These are phyloP conservation scores for Blastomyces parvus DNA, from an alignment of 2,329 filamentous ascomycete species.

Conservation along the genomic window DNA sequence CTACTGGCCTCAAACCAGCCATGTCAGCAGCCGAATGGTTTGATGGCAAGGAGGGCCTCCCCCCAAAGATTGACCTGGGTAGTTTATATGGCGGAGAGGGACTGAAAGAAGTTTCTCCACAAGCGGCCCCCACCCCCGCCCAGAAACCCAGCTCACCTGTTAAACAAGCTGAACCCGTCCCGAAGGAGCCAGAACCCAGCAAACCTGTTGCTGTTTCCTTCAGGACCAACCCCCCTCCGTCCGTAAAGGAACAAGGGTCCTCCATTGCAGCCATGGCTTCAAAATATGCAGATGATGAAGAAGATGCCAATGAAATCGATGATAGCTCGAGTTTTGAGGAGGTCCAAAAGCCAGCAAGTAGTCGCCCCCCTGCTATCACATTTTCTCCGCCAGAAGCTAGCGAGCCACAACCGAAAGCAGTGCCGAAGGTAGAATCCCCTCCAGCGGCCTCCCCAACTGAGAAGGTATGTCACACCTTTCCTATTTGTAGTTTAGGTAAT, in stretches of 20 bases:
- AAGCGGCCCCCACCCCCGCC: constrained; percentile 44
- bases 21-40: constrained; percentile 78
- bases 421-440: constrained; percentile 2
- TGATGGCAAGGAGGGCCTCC: constrained; percentile 69
- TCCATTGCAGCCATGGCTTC: constrained; percentile 77
- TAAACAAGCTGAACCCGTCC: constrained; percentile 30
- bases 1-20: constrained; percentile 67
- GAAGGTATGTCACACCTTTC: constrained; percentile 7
- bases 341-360: constrained; percentile 63
- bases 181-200: constrained; percentile 44
- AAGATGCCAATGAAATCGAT: constrained; percentile 43
- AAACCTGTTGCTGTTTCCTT: constrained; percentile 28
- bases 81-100: constrained; percentile 79
- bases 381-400: constrained; percentile 21
- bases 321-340: constrained; percentile 82
- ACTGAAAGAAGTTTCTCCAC: constrained; percentile 59
- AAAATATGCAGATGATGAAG: constrained; percentile 71
- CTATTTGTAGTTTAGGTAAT: not conserved
- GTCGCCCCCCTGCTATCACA: constrained; percentile 43
- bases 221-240: constrained; percentile 12
- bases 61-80: constrained; percentile 88
- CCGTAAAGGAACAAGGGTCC: constrained; percentile 73
- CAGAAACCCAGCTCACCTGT: constrained; percentile 37
- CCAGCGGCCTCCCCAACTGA: not conserved
- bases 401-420: constrained; percentile 11